Evolutionary conservation across 371 early-diverging fungal genomes (phyloP), one percentile per base, ranked within the genome.

Genomic region (Actinomortierella ambigua): DNA sequence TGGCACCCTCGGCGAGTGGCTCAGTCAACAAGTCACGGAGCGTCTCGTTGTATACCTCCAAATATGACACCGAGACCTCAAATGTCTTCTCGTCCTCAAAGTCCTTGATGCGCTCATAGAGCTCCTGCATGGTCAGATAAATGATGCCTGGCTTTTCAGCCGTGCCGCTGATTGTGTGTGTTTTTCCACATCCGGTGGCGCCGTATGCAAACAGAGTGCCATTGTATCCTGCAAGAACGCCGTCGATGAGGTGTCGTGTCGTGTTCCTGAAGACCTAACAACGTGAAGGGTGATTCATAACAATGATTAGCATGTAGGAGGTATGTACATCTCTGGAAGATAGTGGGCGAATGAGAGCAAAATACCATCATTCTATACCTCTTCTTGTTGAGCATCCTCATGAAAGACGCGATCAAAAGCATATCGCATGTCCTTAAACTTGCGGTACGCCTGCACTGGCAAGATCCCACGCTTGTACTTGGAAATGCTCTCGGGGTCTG

Each of bases 21-120:
- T 47, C 59, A 8, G 50, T 61, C 42, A 97, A 81, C 55, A 99
- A 75, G 68, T 99, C 99, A 11, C 92, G 85, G 29, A 98, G 93
- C 17, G 90, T 90, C 70, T 99, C 99, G 60, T 98, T 98, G 80
- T 99, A 99, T 28, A 99, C 91, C 73, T 99, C 98, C 54, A 96
- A 78, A 61, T 94, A 96, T 0, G 93, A 92, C 8, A 96, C 53
- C n/a, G 87, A 75, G 3, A 86, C 79, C 50, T 80, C 79, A 20
- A 79, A 59, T 1, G 77, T 67, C 43, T 78, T 79, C 47, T 85
- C 85, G 53, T 84, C 79, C 34, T 79, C 77, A 17, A 67, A 63
- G 0, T 66, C 69, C 27, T 76, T 55, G 11, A 93, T 84, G 11
- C 85, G 75, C 23, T 75, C 79, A 66, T 89, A 94, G 22, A 94